Percentiles rank a stretch among this genome's conserved stretches.
Evolutionary conservation across 768 basidiomycete species (phyloP).

Genomic region (Russula olivacea): DNA sequence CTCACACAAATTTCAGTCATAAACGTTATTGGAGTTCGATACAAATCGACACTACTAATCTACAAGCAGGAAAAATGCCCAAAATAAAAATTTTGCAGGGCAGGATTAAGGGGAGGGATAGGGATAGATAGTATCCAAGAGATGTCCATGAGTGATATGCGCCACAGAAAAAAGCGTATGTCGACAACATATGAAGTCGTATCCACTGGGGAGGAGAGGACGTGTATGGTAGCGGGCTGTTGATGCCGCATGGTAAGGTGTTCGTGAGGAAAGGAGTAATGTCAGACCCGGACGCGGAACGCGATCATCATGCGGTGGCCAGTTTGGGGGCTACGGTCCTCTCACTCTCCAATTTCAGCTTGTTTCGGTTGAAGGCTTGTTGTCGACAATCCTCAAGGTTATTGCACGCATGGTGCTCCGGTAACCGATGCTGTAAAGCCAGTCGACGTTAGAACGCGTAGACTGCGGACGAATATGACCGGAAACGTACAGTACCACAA

Average conservation of each 20-base stretch:
- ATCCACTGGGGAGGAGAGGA: neutral
- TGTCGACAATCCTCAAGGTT: slow-evolving; percentile 81
- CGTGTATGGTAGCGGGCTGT: neutral
- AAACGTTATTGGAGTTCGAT: slow-evolving; percentile 16
- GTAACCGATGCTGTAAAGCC: slow-evolving; percentile 66
- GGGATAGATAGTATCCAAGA: slow-evolving; percentile 23
- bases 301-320: slow-evolving; percentile 56
- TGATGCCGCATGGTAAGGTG: neutral
- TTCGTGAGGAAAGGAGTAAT: slow-evolving; percentile 6
- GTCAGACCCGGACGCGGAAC: slow-evolving; percentile 16
- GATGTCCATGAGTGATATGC: slow-evolving; percentile 25
- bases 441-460: slow-evolving; percentile 17
- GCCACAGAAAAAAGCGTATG: slow-evolving; percentile 29
- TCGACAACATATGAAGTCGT: slow-evolving; percentile 10
- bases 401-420: slow-evolving; percentile 81
- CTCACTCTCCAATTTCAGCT: slow-evolving; percentile 81
- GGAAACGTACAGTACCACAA: slow-evolving; percentile 60
- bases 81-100: slow-evolving; percentile 3
- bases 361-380: slow-evolving; percentile 84
- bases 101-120: slow-evolving; percentile 10
- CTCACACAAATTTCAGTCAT: neutral
- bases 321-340: slow-evolving; percentile 84
- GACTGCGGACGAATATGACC: neutral
- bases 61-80: slow-evolving; percentile 15
- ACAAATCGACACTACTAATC: slow-evolving; percentile 22